phyloP scores from a whole-genome alignment of 2,329 filamentous ascomycete genomes.

The Ophiostoma ips region DNA sequence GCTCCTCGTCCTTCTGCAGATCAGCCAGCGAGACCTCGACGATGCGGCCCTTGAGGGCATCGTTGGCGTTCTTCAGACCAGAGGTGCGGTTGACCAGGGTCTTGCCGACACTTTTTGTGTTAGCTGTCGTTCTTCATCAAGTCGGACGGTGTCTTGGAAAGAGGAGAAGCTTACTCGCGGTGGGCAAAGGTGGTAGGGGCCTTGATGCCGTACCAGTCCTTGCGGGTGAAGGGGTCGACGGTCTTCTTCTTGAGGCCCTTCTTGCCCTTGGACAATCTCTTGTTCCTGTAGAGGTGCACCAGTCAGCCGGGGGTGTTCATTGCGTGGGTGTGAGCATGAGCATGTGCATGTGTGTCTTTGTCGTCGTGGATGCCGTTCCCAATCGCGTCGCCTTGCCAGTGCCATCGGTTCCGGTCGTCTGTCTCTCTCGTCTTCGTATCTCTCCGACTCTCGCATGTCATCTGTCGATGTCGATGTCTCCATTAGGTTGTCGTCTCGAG shows the following conservation, averaged over 20 bases:
- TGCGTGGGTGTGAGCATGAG: neutral
- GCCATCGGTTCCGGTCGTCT: no score
- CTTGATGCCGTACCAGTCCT: constrained; percentile 99
- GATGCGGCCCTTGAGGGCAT: constrained; percentile 95
- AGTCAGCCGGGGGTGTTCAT: neutral
- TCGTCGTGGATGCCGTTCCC: no score
- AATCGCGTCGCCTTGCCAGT: no score
- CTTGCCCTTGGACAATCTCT: constrained; percentile 99
- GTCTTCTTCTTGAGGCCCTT: constrained; percentile 99
- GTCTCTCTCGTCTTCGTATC: no score
- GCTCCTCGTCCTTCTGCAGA: constrained; percentile 99
- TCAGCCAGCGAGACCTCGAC: constrained; percentile 98
- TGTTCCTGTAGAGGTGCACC: constrained; percentile 58
- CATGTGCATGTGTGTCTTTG: neutral
- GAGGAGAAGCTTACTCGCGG: constrained; percentile 63
- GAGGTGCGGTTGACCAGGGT: constrained; percentile 98
- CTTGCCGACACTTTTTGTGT: constrained; percentile 75
- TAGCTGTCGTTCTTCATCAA: neutral
- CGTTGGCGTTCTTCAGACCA: constrained; percentile 99
- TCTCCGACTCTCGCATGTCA: no score
- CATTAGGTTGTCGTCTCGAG: no score
- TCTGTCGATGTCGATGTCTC: no score
- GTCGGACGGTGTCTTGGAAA: no score
- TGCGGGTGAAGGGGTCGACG: constrained; percentile 90
- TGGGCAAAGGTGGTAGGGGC: constrained; percentile 91